Evolutionary conservation across 495 filamentous ascomycete species (phyloP).

Genomic region (Annulohypoxylon nitens): DNA sequence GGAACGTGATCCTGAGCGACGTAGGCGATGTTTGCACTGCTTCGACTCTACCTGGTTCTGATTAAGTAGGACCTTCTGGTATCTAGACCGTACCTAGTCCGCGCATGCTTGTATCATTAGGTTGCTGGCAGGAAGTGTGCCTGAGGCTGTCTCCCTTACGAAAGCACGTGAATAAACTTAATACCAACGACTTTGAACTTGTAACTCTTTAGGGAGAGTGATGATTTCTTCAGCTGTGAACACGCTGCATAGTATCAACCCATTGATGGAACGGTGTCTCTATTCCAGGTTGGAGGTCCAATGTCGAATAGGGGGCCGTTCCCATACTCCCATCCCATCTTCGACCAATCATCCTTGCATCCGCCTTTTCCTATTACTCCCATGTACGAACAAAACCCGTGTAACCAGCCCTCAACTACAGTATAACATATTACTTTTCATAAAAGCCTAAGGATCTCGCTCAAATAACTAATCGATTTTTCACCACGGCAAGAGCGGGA

Average conservation of each 20-base stretch:
- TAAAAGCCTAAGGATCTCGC: neutral
- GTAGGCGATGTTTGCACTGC: conserved; percentile 31
- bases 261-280: neutral
- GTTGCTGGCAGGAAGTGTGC: neutral
- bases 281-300: neutral
- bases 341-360: conserved; percentile 2
- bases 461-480: neutral
- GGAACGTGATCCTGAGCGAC: conserved; percentile 44
- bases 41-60: neutral
- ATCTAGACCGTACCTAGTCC: neutral
- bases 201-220: neutral
- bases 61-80: neutral
- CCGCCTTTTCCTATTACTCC: neutral
- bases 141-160: neutral
- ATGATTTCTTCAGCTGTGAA: neutral
- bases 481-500: neutral
- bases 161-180: neutral
- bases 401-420: neutral
- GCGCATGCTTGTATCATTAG: neutral
- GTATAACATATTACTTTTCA: neutral
- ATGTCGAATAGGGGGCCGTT: conserved; percentile 1
- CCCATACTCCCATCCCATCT: neutral
- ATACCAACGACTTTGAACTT: neutral
- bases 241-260: neutral
- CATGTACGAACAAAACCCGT: neutral